Percentiles rank a stretch among this genome's conserved stretches.
Conservation (phyloP, 1,139 yeast species). For the Nakaseomyces delphensis region DNA sequence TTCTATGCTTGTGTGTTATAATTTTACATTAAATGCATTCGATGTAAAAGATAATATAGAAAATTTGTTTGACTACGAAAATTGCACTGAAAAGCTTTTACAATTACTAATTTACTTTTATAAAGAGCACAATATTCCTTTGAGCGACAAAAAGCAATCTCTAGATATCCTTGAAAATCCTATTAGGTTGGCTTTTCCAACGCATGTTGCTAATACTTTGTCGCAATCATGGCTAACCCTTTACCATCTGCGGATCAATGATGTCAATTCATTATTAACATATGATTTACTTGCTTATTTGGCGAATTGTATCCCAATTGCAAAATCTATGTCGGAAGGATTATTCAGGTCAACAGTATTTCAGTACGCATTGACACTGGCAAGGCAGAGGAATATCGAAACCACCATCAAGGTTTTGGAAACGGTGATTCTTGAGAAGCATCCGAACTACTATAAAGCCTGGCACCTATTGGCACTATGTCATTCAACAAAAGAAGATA, state of each 20-base stretch:
- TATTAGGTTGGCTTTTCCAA: constrained; percentile 18
- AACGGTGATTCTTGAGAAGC: constrained; percentile 29
- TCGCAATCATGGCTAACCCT: constrained; percentile 24
- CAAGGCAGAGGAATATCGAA: constrained; percentile 31
- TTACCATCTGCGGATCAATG: constrained; percentile 14
- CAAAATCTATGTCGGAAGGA: not conserved
- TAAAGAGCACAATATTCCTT: constrained; percentile 14
- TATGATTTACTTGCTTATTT: constrained; percentile 27
- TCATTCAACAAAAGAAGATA: constrained; percentile 45
- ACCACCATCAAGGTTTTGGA: constrained; percentile 34
- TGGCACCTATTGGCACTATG: constrained; percentile 47
- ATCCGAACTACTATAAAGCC: constrained; percentile 38
- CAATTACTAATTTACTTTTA: constrained; percentile 16
- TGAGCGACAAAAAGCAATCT: constrained; percentile 17
- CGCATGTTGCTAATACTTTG: constrained; percentile 14
- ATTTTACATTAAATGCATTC: constrained; percentile 13
- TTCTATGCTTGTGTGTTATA: constrained; percentile 23
- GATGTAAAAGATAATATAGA: constrained; percentile 14
- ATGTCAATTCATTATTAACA: constrained; percentile 20
- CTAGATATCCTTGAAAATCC: constrained; percentile 20
- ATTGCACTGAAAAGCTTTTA: constrained; percentile 10
- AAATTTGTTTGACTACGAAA: constrained; percentile 15
- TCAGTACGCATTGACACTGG: constrained; percentile 32
- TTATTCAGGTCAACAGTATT: constrained; percentile 24
- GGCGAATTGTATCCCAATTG: constrained; percentile 3